Evolutionary conservation across 768 basidiomycete genomes (phyloP).

Genomic region (Serpula lacrymans): DNA sequence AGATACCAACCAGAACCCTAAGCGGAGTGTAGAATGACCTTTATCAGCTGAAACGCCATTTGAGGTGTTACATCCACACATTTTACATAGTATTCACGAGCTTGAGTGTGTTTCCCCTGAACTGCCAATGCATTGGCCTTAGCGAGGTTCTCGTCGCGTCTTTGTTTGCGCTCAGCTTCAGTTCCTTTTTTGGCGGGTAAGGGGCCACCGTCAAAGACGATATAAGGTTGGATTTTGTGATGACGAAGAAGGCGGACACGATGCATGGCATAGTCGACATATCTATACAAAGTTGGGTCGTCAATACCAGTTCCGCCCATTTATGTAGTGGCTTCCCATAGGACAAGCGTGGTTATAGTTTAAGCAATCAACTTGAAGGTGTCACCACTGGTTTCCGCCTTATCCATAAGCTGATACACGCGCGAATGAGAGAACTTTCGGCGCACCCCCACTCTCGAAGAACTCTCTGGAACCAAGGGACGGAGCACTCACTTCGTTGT

Average conservation of each 20-base stretch:
- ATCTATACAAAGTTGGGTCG: constrained; percentile 45
- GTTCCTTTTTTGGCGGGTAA: constrained; percentile 93
- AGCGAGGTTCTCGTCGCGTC: constrained; percentile 72
- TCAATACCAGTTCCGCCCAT: too few species aligned
- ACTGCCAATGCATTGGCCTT: constrained; percentile 69
- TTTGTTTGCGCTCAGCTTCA: constrained; percentile 73
- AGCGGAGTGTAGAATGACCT: constrained; percentile 47
- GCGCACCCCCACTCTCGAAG: too few species aligned
- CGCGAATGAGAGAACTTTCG: too few species aligned
- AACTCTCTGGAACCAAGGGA: too few species aligned
- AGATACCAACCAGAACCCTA: constrained; percentile 3
- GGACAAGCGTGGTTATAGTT: too few species aligned
- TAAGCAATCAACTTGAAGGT: too few species aligned
- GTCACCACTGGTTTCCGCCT: too few species aligned
- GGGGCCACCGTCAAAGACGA: constrained; percentile 96
- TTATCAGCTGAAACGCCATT: constrained; percentile 97
- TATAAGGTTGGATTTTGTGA: constrained; percentile 79
- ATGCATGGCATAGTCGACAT: constrained; percentile 96
- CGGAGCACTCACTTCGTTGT: constrained; percentile 81
- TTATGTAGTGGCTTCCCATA: too few species aligned
- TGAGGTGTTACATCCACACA: constrained; percentile 94
- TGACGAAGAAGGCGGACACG: constrained; percentile 83
- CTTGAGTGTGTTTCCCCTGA: constrained; percentile 77
- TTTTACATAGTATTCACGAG: constrained; percentile 86
- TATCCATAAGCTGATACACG: constrained; percentile 1